Conservation (phyloP, 1,139 yeast species). For the Debaryomyces fabryi region DNA sequence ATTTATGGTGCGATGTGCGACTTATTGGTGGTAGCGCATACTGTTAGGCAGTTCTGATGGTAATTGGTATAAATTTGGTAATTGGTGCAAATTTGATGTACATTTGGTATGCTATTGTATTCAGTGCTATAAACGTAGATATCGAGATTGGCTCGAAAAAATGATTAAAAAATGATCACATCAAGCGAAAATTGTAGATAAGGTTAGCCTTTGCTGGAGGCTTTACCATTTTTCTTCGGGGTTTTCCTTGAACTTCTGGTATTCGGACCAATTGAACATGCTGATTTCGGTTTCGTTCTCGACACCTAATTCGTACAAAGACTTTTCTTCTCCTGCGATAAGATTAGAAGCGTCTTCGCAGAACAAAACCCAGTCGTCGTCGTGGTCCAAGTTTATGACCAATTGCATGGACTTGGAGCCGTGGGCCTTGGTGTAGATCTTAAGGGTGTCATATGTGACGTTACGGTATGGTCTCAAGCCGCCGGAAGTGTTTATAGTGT, state of each 20-base stretch:
- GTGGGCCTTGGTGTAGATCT: slow-evolving; percentile 92
- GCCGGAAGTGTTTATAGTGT: slow-evolving; percentile 64
- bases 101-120: too few relatives aligned
- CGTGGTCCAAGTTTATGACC: slow-evolving; percentile 84
- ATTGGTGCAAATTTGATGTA: too few relatives aligned
- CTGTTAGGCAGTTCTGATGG: too few relatives aligned
- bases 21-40: too few relatives aligned
- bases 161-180: too few relatives aligned
- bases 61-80: too few relatives aligned
- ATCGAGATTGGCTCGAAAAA: too few relatives aligned
- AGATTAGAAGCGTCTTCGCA: slow-evolving; percentile 26
- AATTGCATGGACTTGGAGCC: slow-evolving; percentile 92
- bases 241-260: slow-evolving; percentile 67
- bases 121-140: too few relatives aligned
- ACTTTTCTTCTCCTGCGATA: slow-evolving; percentile 38
- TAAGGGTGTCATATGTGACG: slow-evolving; percentile 74
- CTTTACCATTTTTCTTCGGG: slow-evolving; percentile 89
- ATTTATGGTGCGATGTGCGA: too few relatives aligned
- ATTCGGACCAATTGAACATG: slow-evolving; percentile 67
- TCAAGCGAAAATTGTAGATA: background rate
- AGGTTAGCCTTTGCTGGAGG: background rate
- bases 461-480: slow-evolving; percentile 80
- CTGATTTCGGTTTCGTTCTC: slow-evolving; percentile 93
- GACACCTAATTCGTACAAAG: slow-evolving; percentile 68
- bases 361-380: slow-evolving; percentile 57